A percentile compares a stretch with the other conserved stretches of the same genome.
phyloP scores from a whole-genome alignment of 805 yeast species.

The Pichia exigua region DNA sequence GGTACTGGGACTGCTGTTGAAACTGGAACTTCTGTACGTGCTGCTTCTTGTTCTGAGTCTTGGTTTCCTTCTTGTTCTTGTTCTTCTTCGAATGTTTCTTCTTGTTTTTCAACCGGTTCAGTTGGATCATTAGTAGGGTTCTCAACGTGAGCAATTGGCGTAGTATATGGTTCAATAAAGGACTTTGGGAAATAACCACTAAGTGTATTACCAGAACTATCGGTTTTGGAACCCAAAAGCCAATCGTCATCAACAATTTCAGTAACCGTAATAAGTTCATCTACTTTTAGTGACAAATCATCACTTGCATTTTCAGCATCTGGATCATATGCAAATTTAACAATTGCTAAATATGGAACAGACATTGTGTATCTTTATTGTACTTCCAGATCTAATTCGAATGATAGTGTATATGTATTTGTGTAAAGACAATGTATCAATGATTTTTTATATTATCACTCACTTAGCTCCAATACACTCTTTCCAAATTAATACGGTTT shows the following conservation, averaged over 20 bases:
- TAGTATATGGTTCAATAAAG: conserved; percentile 48
- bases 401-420: neutral
- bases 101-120: conserved; percentile 2
- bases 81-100: neutral
- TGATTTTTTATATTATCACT: neutral
- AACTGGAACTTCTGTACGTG: no score
- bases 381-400: neutral
- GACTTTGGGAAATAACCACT: conserved; percentile 84
- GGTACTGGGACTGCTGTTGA: neutral
- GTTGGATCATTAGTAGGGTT: neutral
- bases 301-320: conserved; percentile 60
- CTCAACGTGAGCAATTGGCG: neutral
- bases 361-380: conserved; percentile 1
- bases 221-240: conserved; percentile 63
- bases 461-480: neutral
- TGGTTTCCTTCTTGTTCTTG: neutral
- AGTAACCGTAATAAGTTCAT: conserved; percentile 66
- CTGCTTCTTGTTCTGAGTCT: no score
- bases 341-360: conserved; percentile 25
- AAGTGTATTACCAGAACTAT: conserved; percentile 34
- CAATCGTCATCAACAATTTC: conserved; percentile 87
- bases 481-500: neutral
- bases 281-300: conserved; percentile 65
- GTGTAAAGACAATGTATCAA: neutral
- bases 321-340: conserved; percentile 27